Evolutionary conservation across 2,329 filamentous ascomycete species (phyloP).

Genomic region (Leptographium galeiforme): DNA sequence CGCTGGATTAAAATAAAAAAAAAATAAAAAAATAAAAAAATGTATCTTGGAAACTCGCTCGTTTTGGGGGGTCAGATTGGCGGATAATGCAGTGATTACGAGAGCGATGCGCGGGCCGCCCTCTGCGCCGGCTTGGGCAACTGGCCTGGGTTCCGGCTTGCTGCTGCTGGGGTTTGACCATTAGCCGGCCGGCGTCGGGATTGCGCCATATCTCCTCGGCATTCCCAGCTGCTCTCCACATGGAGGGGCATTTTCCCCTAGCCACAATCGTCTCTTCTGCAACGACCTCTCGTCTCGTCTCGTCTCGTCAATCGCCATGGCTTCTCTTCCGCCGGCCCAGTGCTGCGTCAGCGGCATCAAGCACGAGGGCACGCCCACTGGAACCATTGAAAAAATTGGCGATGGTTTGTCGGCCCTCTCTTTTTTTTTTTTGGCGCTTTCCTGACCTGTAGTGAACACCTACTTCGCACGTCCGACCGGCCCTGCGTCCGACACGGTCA

Average conservation of each 20-base stretch:
- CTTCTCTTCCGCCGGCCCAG: constrained; percentile 35
- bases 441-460: constrained; percentile 21
- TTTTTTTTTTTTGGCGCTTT: too few relatives aligned
- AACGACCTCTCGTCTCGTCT: not conserved
- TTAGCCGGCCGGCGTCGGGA: not conserved
- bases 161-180: not conserved
- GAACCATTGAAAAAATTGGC: not conserved
- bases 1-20: not conserved
- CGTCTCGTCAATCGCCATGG: constrained; percentile 23
- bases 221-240: not conserved
- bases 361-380: constrained; percentile 32
- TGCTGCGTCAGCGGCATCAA: constrained; percentile 41
- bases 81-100: not conserved
- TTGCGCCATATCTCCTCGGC: not conserved
- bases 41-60: too few relatives aligned
- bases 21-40: too few relatives aligned
- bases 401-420: not conserved
- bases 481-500: constrained; percentile 24
- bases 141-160: too few relatives aligned
- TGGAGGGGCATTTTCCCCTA: not conserved
- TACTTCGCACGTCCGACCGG: constrained; percentile 36
- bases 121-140: too few relatives aligned
- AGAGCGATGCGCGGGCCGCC: too few relatives aligned
- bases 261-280: not conserved
- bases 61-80: not conserved